phyloP scores from a whole-genome alignment of 192 early-diverging fungal species.

The Rhizophagus prolifer region DNA sequence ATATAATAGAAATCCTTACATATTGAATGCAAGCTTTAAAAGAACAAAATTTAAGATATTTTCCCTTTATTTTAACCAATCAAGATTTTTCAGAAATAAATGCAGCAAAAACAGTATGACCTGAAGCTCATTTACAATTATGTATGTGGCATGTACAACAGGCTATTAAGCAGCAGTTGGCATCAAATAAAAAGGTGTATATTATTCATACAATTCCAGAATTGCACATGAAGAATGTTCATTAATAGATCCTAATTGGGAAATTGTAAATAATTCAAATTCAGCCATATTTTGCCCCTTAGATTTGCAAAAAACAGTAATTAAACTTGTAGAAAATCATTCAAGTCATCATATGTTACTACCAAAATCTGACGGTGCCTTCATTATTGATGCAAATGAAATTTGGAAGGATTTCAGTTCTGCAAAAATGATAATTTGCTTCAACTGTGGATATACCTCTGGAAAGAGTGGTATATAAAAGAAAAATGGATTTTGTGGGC shows the following conservation, averaged over 20 bases:
- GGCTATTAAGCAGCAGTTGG: background rate
- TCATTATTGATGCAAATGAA: too few species aligned
- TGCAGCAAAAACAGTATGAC: background rate
- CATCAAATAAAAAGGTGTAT: background rate
- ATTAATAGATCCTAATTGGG: too few species aligned
- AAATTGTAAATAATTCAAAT: background rate
- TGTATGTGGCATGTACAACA: background rate
- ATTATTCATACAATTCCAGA: too few species aligned
- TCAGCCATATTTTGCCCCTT: background rate
- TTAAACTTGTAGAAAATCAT: background rate
- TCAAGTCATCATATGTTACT: background rate
- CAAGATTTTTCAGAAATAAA: conserved; percentile 22
- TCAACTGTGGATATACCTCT: too few species aligned
- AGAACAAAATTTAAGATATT: background rate
- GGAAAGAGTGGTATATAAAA: too few species aligned
- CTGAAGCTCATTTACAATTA: background rate
- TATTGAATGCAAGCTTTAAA: background rate
- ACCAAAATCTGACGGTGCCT: too few species aligned
- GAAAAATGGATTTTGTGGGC: too few species aligned
- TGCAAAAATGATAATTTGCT: too few species aligned
- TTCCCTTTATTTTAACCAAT: background rate
- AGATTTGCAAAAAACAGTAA: background rate
- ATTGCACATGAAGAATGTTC: too few species aligned
- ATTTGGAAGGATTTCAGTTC: too few species aligned
- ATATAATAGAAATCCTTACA: background rate